Evolutionary conservation across 1,139 yeast genomes (phyloP).

Genomic region (Nakaseomyces delphensis): DNA sequence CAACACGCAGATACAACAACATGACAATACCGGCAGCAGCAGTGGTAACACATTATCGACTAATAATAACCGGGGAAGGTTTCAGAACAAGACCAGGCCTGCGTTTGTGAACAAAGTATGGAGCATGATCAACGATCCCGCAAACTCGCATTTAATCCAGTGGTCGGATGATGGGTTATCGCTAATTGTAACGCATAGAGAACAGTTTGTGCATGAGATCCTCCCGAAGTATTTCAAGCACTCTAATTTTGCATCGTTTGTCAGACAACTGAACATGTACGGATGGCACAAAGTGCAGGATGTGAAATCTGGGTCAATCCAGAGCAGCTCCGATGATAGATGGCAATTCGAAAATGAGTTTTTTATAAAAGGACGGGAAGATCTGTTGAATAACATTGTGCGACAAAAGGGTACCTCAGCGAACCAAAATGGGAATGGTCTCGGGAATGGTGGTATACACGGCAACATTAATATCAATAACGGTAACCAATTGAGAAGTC

Average conservation of each 20-base stretch:
- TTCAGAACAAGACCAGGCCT: slow-evolving; percentile 44
- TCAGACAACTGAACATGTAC: slow-evolving; percentile 87
- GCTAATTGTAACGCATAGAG: slow-evolving; percentile 77
- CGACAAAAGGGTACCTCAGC: slow-evolving; percentile 32
- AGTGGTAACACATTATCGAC: neutral
- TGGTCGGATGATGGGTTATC: slow-evolving; percentile 86
- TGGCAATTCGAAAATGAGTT: slow-evolving; percentile 83
- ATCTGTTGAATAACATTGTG: slow-evolving; percentile 64
- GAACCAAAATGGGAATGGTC: neutral
- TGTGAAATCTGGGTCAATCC: slow-evolving; percentile 35
- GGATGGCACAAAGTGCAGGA: slow-evolving; percentile 89
- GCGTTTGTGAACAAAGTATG: slow-evolving; percentile 89
- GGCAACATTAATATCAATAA: neutral
- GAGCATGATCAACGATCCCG: slow-evolving; percentile 85
- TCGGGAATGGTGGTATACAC: neutral
- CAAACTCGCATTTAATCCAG: slow-evolving; percentile 58
- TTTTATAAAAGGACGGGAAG: slow-evolving; percentile 62
- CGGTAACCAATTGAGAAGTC: slow-evolving; percentile 5
- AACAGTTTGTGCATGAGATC: slow-evolving; percentile 75
- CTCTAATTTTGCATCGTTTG: slow-evolving; percentile 88
- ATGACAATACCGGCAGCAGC: slow-evolving; percentile 7
- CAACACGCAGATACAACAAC: neutral
- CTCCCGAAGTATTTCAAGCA: slow-evolving; percentile 90
- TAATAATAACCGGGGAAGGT: neutral
- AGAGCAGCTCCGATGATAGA: slow-evolving; percentile 29